Evolutionary conservation across 208 protist genomes (phyloP).

Genomic region (Strigomonas culicis): DNA sequence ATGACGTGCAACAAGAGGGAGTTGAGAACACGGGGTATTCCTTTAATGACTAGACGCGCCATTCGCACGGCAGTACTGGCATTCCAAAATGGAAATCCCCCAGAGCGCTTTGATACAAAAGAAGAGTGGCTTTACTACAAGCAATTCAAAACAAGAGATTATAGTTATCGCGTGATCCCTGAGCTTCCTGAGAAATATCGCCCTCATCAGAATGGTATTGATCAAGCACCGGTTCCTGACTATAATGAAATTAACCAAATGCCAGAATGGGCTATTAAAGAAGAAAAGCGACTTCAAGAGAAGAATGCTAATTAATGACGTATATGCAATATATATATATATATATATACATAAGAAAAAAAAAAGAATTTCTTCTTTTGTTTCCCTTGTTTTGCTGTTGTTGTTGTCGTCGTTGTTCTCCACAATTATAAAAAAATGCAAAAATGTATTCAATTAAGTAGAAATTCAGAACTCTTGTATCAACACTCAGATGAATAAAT

Average conservation of each 20-base stretch:
- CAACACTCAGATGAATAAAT: not conserved
- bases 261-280: slow-evolving; percentile 82
- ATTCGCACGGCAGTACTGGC: slow-evolving; percentile 76
- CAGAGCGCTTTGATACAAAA: slow-evolving; percentile 87
- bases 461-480: not conserved
- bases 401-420: slow-evolving; percentile 13
- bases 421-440: no score
- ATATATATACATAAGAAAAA: slow-evolving; percentile 19
- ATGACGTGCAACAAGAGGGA: slow-evolving; percentile 87
- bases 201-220: slow-evolving; percentile 88
- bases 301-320: slow-evolving; percentile 10
- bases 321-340: slow-evolving; percentile 18
- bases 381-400: slow-evolving; percentile 17
- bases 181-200: slow-evolving; percentile 91
- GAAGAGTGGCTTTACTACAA: slow-evolving; percentile 91
- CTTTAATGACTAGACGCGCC: slow-evolving; percentile 56
- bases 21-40: slow-evolving; percentile 73
- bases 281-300: slow-evolving; percentile 64
- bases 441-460: no score
- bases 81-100: slow-evolving; percentile 85
- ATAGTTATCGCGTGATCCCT: slow-evolving; percentile 85
- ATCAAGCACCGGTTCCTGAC: slow-evolving; percentile 82
- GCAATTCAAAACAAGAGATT: slow-evolving; percentile 90
- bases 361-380: slow-evolving; percentile 10
- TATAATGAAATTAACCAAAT: slow-evolving; percentile 89